Conservation (phyloP, 2,329 filamentous ascomycete species). For the Metarhizium guizhouense region DNA sequence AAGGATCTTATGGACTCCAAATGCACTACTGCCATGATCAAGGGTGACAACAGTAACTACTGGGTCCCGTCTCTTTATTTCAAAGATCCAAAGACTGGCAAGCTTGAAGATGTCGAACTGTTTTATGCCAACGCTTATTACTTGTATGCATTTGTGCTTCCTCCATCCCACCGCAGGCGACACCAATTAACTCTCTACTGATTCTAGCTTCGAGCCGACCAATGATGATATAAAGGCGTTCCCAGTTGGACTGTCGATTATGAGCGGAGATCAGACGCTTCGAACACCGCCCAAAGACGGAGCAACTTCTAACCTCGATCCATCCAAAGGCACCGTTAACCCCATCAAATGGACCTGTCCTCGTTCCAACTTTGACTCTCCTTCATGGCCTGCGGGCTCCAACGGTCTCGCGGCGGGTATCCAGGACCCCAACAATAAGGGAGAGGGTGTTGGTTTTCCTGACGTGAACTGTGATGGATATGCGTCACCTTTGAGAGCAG, state of each 20-base stretch:
- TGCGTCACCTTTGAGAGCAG: slow-evolving; percentile 52
- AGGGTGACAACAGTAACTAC: slow-evolving; percentile 64
- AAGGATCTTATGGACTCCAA: slow-evolving; percentile 48
- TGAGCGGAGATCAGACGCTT: slow-evolving; percentile 53
- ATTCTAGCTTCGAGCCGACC: slow-evolving; percentile 45
- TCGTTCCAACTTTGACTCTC: slow-evolving; percentile 37
- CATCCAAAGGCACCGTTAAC: slow-evolving; percentile 41
- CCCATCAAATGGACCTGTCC: slow-evolving; percentile 53
- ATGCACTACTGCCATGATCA: slow-evolving; percentile 63
- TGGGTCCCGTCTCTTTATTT: slow-evolving; percentile 70
- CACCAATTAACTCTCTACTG: not conserved
- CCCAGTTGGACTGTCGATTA: slow-evolving; percentile 61
- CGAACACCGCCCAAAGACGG: slow-evolving; percentile 48
- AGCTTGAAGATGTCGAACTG: slow-evolving; percentile 56
- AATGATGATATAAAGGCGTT: slow-evolving; percentile 61
- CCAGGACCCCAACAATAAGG: slow-evolving; percentile 42
- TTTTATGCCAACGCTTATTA: slow-evolving; percentile 74
- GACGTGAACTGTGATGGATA: slow-evolving; percentile 57
- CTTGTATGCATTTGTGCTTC: slow-evolving; percentile 35
- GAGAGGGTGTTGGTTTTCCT: slow-evolving; percentile 58
- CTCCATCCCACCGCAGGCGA: no score
- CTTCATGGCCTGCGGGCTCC: slow-evolving; percentile 45
- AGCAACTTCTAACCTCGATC: slow-evolving; percentile 40
- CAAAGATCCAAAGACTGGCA: slow-evolving; percentile 50
- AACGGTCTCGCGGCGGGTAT: slow-evolving; percentile 48